Conservation (phyloP, 768 basidiomycete genomes). For the Butyriboletus loyo region DNA sequence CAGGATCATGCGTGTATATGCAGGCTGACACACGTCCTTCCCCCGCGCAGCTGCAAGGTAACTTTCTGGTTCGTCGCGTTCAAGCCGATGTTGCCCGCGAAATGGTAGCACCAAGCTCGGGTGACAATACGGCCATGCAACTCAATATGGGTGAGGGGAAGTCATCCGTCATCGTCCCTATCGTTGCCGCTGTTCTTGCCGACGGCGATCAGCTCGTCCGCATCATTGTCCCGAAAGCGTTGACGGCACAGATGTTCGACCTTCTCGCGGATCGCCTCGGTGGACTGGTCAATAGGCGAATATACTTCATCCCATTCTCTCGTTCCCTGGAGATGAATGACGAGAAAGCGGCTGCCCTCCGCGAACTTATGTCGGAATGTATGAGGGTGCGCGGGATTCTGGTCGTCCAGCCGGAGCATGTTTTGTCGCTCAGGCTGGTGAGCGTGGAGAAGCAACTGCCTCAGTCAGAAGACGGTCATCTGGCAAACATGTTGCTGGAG, state of each 20-base stretch:
- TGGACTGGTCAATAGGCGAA: slow-evolving; percentile 43
- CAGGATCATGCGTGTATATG: background rate
- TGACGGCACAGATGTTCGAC: slow-evolving; percentile 48
- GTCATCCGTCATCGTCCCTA: slow-evolving; percentile 46
- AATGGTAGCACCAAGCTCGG: slow-evolving; percentile 43
- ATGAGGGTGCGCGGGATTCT: slow-evolving; percentile 40
- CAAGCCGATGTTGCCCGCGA: slow-evolving; percentile 42
- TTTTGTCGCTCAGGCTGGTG: slow-evolving; percentile 50
- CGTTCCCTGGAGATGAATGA: slow-evolving; percentile 32
- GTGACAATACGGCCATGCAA: slow-evolving; percentile 41
- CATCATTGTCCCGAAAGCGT: slow-evolving; percentile 48
- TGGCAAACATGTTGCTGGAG: slow-evolving; percentile 22
- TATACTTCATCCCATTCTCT: slow-evolving; percentile 52
- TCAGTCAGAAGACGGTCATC: background rate
- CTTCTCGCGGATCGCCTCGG: slow-evolving; percentile 42
- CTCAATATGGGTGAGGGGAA: slow-evolving; percentile 64
- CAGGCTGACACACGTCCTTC: background rate
- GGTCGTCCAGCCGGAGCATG: slow-evolving; percentile 51
- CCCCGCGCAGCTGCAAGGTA: slow-evolving; percentile 39
- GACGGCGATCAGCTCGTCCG: slow-evolving; percentile 44
- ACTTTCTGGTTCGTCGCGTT: slow-evolving; percentile 42
- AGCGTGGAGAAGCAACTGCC: slow-evolving; percentile 36
- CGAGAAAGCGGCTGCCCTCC: slow-evolving; percentile 23
- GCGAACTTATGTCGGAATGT: slow-evolving; percentile 38
- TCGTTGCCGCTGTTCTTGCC: slow-evolving; percentile 39